Evolutionary conservation across 1,139 yeast genomes (phyloP), one percentile per base, ranked within the genome.

Genomic region (Scheffersomyces parashehatae): DNA sequence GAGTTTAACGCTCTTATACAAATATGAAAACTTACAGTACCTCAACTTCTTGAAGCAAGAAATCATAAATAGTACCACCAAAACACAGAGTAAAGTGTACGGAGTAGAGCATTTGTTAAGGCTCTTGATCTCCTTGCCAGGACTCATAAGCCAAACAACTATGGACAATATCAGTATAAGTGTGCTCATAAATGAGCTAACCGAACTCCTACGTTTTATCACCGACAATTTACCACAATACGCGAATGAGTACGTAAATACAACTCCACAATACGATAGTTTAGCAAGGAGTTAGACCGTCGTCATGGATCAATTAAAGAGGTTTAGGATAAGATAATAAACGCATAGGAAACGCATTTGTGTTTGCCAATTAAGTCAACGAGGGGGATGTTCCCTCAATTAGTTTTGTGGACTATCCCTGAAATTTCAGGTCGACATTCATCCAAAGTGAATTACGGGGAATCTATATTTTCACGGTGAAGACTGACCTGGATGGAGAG

Each of bases 21-120:
- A 95, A 49, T 85, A 84, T 53, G 99, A 93, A 63, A 73, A 96
- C 46, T 79, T 86, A 48, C 98, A 93, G 62, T 89, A 80, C 56
- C 75, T 83, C 43, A 81, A 85, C 41, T 59, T 85, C 33, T 51
- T 66, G 33, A 68, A 63, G 51, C 58, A 59, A 10, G 52, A 60
- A 13, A 52, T 49, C 5, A 63, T 70, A 36, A 68, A 68, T 40
- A 31, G 35, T 14, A 64, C 64, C 11, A 58, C 64, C 11, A 60
- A 68, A 43, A 61, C 70, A 11, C 58, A 59, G 46, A 64, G 77
- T 41, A 70, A 75, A 5, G 64, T 85, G 0, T 93, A 91, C 59
- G 97, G 97, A 0, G 75, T 79, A 9, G 90, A 86, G 55, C 96
- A 89, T 62, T 68, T 91, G 31, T 67, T 90, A 45, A 70, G 97